Base-by-base conservation (phyloP, 257 asterid species). In the Primulina tabacum region DNA sequence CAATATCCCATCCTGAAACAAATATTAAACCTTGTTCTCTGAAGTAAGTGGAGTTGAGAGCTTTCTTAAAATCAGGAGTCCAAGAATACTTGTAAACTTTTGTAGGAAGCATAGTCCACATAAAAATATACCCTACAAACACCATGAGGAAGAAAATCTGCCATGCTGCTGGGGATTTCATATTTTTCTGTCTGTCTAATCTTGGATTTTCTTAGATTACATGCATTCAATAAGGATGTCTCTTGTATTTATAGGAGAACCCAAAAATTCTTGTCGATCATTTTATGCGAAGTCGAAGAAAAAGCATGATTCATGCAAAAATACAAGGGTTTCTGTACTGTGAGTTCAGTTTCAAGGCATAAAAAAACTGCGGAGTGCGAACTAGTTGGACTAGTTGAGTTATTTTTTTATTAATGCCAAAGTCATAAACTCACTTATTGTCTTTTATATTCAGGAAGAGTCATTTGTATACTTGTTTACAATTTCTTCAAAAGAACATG, bases 51-150 rank as follows among this genome's bases (percentile, higher is more conserved):
- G 88, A 79, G 74, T 75, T 77, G 73, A 85, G 81, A 2, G 18
- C 58, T 16, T 62, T 26, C 0, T 61, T 71, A 32, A 85, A 71
- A n/a, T 78, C 63, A 29, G 75, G 85, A 56, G 78, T 35, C 94
- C 94, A 87, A 7, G 71, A 62, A 67, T 28, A 2, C 75, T 83
- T 83, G 79, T 81, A 87, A 32, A 73, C 79, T 38, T 69, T 68
- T 63, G 86, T 81, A 50, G 94, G 90, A 67, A 81, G 65, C 89
- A 85, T 78, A 29, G 77, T n/a, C 89, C 90, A 87, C 60, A 82
- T 26, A 26, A 87, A 63, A 75, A 87, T 64, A 65, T 82, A 78
- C 33, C 86, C 87, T 10, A 75, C 62, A 67, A 85, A 83, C 74
- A 85, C 80, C 38, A 80, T 28, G 50, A 81, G 56, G 66, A 83